Percentiles rank a stretch among this genome's conserved stretches.
Conservation (phyloP, 306 rosid species). For the Begonia peltatifolia region DNA sequence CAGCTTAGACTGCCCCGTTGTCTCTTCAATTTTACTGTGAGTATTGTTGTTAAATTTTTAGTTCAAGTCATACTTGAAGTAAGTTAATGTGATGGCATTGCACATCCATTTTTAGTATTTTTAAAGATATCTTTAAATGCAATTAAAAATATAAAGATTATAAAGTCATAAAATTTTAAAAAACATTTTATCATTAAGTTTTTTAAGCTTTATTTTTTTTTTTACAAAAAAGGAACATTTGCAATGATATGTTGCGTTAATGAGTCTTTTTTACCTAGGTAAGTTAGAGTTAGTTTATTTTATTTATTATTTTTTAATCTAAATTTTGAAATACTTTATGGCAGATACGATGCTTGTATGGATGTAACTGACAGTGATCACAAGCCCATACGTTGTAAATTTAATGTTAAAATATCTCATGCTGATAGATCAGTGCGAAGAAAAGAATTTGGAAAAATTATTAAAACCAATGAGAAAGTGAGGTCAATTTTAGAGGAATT, state of each 20-base stretch:
- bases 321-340: not conserved
- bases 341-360: constrained; percentile 95
- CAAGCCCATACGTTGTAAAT: constrained; percentile 92
- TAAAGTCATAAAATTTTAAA: no score
- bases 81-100: no score
- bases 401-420: constrained; percentile 55
- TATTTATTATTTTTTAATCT: constrained; percentile 3
- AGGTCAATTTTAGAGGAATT: constrained; percentile 48
- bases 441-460: constrained; percentile 60
- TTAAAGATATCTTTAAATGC: no score
- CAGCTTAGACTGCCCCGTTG: constrained; percentile 77
- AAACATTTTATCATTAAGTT: no score
- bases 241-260: no score
- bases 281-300: not conserved
- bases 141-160: no score
- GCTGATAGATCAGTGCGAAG: constrained; percentile 84
- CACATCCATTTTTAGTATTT: no score
- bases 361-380: constrained; percentile 98
- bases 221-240: no score
- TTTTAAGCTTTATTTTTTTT: no score
- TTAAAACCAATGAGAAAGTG: constrained; percentile 51
- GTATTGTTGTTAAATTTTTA: constrained; percentile 17
- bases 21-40: constrained; percentile 73
- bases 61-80: not conserved
- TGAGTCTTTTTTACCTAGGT: no score